Evolutionary conservation across 78 protist genomes (phyloP), one percentile per base, ranked within the genome.

Genomic region (Paulinella micropora): DNA sequence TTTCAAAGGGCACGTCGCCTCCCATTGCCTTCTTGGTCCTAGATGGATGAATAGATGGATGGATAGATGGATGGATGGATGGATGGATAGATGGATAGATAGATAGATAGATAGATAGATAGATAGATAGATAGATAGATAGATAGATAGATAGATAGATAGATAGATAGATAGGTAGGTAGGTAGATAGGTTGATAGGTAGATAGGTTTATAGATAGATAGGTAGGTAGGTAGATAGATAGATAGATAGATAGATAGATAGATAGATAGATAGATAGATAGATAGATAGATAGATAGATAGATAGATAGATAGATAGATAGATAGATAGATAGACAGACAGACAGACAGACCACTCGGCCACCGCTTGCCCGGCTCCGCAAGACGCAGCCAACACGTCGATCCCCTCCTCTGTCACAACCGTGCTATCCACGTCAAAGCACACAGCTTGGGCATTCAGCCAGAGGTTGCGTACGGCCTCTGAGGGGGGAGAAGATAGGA

Each of bases 321-420:
- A 51, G 32, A 51, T 15, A 51, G 32, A 51, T 15, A 51, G 32
- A 51, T 51, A 51, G 32, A 51, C 84, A 32, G 4, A 34, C 34
- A 81, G 9, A 34, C 28, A 15, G 28, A 29, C 39, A 81, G n/a
- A n/a, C n/a, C 28, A 32, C 28, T 31, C 15, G 38, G 39, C 84
- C 15, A 81, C 84, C 84, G 9, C 28, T 81, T 81, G 6, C 37
- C 84, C 84, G 6, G 6, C 34, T 4, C 28, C 84, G 4, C 38
- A 15, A 32, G 84, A 81, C 34, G 84, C 84, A 28, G 84, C 84
- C 6, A 81, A 29, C 4, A 81, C 84, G 84, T 81, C 84, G 84
- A 81, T 81, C 4, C 84, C 84, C 84, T 81, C 84, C 84, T 81
- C 84, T 28, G 84, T 81, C 6, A 81, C 28, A 32, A 81, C 84